Conservation (phyloP, 176 grass and related monocot genomes). For the Zea luxurians region DNA sequence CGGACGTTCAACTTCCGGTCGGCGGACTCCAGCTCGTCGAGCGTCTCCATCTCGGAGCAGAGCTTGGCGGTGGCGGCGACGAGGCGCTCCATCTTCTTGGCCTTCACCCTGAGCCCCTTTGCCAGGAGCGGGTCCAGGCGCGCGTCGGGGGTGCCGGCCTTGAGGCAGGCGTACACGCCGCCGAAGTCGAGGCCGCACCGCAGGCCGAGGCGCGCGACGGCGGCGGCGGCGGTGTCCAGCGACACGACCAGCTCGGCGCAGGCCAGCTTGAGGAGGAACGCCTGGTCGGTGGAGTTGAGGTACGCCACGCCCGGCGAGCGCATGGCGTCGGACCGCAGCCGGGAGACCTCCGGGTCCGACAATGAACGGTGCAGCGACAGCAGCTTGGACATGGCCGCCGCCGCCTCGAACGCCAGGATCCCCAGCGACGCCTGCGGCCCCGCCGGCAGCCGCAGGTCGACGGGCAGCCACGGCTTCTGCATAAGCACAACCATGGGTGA, state of each 20-base stretch:
- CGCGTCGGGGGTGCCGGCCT: constrained; percentile 44
- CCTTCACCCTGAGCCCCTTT: constrained; percentile 54
- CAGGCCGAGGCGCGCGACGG: constrained; percentile 60
- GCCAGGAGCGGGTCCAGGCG: constrained; percentile 48
- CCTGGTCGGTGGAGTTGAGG: constrained; percentile 80
- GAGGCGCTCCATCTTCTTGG: constrained; percentile 77
- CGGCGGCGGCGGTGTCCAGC: constrained; percentile 54
- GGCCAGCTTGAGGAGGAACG: constrained; percentile 70
- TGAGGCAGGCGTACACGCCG: constrained; percentile 53
- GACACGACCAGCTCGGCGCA: constrained; percentile 71
- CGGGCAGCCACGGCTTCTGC: constrained; percentile 53
- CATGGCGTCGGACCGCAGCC: constrained; percentile 75
- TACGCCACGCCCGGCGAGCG: constrained; percentile 77
- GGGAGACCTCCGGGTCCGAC: constrained; percentile 57
- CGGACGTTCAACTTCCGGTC: constrained; percentile 62
- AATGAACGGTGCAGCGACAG: constrained; percentile 74
- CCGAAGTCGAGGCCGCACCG: constrained; percentile 67
- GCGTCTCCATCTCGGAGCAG: constrained; percentile 74
- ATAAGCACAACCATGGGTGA: constrained; percentile 58
- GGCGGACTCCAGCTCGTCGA: constrained; percentile 62
- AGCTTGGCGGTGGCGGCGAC: constrained; percentile 60
- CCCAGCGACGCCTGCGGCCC: constrained; percentile 58
- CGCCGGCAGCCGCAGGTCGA: constrained; percentile 46
- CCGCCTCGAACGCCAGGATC: constrained; percentile 87
- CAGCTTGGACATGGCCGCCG: constrained; percentile 76